Evolutionary conservation across 2,329 filamentous ascomycete genomes (phyloP), one percentile per base, ranked within the genome.

Genomic region (Aureobasidium vineae): DNA sequence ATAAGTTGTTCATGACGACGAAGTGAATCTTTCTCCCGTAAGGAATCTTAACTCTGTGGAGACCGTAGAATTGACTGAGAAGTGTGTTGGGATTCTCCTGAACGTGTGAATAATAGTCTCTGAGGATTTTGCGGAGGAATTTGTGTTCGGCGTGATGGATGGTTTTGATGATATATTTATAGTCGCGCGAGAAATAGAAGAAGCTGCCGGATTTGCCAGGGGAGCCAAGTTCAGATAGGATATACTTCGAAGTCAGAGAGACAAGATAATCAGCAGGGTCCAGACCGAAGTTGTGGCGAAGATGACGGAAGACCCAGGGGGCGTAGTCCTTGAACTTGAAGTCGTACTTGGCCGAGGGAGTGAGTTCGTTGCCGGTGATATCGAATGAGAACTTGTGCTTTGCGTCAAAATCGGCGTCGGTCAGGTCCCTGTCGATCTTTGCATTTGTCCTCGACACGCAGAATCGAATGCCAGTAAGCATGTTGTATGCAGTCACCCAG

Each of bases 321-420:
- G 94, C 94, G 78, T 99, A 99, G 80, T 99, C 95, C 81, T 99
- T 99, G 84, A 99, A 99, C 79, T 99, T 99, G 87, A 99, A 99
- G 81, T 99, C 95, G 82, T 99, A 99, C 80, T 99, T 98, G 72
- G 95, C 93, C 69, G 94, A 97, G 26, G 95, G 95, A 5, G 96
- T 96, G 76, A 99, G 83, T 81, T 99, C 95, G 77, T 97, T 97
- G 70, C 95, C 95, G 70, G 93, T 96, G 75, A 98, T 96, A 79
- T 98, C 95, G 83, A 99, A 99, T 54, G 93, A 97, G 75, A 96
- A 97, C 81, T 99, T 99, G 79, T 98, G 92, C 80, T 91, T 93
- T 70, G 91, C 90, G 68, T 92, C 86, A 79, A 99, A 99, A 80
- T 99, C 95, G 70, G 89, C 91, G 77, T 95, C 89, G 15, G 90